A percentile compares a stretch with the other conserved stretches of the same genome.
Conservation (phyloP, 2,329 filamentous ascomycete genomes). For the Fusarium torreyae region DNA sequence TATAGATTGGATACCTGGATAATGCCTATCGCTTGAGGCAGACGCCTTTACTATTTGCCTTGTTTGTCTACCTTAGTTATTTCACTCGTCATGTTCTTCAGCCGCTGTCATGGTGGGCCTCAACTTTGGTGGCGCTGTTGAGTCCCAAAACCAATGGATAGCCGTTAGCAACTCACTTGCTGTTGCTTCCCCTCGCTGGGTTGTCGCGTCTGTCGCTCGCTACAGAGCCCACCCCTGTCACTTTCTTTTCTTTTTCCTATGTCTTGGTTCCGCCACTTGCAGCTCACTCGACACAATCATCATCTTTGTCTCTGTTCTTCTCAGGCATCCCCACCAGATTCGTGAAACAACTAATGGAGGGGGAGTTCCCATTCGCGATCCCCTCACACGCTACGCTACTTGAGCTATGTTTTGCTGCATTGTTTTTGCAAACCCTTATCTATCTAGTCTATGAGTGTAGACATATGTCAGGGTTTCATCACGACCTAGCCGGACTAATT, state of each 20-base stretch:
- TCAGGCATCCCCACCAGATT: conserved; percentile 27
- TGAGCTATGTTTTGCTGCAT: conserved; percentile 2
- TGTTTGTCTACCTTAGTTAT: conserved; percentile 4
- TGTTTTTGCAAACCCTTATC: conserved; percentile 1
- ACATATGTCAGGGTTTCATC: conserved; percentile 10
- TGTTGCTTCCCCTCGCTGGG: conserved; percentile 18
- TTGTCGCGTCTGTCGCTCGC: conserved; percentile 3
- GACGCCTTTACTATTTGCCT: not conserved
- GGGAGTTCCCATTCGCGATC: conserved; percentile 3
- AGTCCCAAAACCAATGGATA: conserved; percentile 23
- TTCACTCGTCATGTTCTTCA: conserved; percentile 6
- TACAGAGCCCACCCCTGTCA: conserved; percentile 39
- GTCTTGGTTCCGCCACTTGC: conserved; percentile 20
- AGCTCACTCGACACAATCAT: conserved; percentile 21
- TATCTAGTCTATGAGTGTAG: conserved; percentile 1
- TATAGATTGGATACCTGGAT: not conserved
- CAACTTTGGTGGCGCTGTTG: conserved; percentile 24
- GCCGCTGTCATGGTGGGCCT: conserved; percentile 26
- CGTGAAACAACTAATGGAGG: conserved; percentile 29
- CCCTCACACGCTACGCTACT: conserved; percentile 9
- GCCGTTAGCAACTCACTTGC: conserved; percentile 26
- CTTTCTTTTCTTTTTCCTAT: conserved; percentile 37
- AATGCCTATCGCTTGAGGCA: not conserved
- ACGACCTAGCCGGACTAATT: conserved; percentile 13
- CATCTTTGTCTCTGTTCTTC: conserved; percentile 32